Evolutionary conservation across 345 rosid species (phyloP), one percentile per base, ranked within the genome.

Genomic region (rapeseed (Brassica napus)): DNA sequence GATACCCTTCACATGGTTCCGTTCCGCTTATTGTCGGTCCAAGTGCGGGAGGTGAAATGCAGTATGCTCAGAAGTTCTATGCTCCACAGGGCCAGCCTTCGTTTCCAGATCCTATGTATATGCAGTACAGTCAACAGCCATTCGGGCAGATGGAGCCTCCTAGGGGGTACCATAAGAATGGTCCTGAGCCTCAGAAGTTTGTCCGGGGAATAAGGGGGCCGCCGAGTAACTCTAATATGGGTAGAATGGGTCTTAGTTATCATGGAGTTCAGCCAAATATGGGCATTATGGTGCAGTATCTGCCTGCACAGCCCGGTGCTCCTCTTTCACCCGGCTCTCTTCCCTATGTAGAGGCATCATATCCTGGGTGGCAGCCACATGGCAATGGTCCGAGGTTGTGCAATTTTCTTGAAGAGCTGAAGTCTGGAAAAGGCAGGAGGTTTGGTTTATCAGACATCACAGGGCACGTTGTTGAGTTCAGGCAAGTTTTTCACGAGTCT

Each of bases 381-480:
- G 85, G 84, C 69, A 82, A 72, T 71, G 87, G 83, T 23, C 72
- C 85, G 14, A 81, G 82, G 9, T 24, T 85, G 68, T 81, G 68
- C 78, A 82, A 86, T 82, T 83, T 86, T 76, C 89, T 89, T 18
- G 91, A 89, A 83, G 91, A 86, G 77, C 79, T 89, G 72, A 89
- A 87, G 78, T 82, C 87, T 79, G 88, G 90, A 10, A 87, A 87
- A 76, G 89, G 88, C 76, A 85, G 85, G 73, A 87, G 86, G 79
- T 89, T 89, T 80, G 91, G 82, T 82, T 82, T 89, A 70, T 85
- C 89, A 68, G 88, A 87, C 80, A 86, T 89, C 73, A 80, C 80
- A 5, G 91, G 93, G 65, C 87, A 85, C 75, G 81, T 89, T 83
- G 87, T 87, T 71, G 89, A 87, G 72, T 87, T 87, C 84, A 87